Conservation (phyloP, 1,284 basidiomycete genomes). For the Omphalotus olearius region DNA sequence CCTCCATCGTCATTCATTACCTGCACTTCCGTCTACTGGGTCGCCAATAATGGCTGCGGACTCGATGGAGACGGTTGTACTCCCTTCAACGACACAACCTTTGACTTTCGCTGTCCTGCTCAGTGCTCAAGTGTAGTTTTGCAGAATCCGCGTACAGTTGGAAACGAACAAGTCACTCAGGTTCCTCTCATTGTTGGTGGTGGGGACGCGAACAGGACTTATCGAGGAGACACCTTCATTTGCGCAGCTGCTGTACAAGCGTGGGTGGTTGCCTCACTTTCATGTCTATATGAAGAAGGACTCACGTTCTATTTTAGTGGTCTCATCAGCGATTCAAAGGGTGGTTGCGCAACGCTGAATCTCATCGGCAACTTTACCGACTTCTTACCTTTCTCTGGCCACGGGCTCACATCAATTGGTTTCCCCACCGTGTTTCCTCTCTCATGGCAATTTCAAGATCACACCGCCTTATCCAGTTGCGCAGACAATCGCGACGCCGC, state of each 20-base stretch:
- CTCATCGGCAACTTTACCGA: conserved; percentile 70
- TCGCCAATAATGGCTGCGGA: conserved; percentile 70
- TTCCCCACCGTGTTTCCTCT: conserved; percentile 77
- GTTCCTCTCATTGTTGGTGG: conserved; percentile 82
- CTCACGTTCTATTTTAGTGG: conserved; percentile 42
- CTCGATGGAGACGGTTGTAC: conserved; percentile 64
- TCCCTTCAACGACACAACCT: conserved; percentile 60
- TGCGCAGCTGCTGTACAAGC: conserved; percentile 84
- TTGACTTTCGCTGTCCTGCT: conserved; percentile 81
- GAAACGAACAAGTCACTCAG: conserved; percentile 59
- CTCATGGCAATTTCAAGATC: conserved; percentile 34
- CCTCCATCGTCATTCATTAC: conserved; percentile 58
- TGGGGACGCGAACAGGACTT: conserved; percentile 64
- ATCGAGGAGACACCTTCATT: conserved; percentile 82
- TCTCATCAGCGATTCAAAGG: conserved; percentile 55
- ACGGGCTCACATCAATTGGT: conserved; percentile 68
- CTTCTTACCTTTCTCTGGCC: conserved; percentile 54
- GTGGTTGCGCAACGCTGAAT: conserved; percentile 75
- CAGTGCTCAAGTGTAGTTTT: conserved; percentile 66
- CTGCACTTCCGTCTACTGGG: conserved; percentile 73
- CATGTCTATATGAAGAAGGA: not conserved
- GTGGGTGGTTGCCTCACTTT: conserved; percentile 35
- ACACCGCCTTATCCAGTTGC: conserved; percentile 53
- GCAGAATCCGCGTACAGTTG: conserved; percentile 77
- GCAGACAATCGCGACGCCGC: conserved; percentile 66